Percentiles rank a stretch among this genome's conserved stretches.
Evolutionary conservation across 2,329 filamentous ascomycete species (phyloP).

Genomic region (Aspergillus sp.): DNA sequence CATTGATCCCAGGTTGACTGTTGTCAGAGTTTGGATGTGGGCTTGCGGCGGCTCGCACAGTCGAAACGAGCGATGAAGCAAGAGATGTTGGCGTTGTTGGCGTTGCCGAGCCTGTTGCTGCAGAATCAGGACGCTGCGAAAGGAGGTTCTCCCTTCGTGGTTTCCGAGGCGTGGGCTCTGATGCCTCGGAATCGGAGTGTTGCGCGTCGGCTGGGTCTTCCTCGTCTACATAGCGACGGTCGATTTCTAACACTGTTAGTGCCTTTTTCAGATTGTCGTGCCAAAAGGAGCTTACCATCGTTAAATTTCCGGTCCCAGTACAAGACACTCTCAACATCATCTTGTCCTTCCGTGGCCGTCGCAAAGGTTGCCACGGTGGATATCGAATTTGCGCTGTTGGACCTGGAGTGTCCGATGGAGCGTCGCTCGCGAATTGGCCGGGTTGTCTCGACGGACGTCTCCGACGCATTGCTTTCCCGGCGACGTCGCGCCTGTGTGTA

Average conservation of each 20-base stretch:
- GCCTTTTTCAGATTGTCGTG: neutral
- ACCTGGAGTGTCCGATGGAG: conserved; percentile 45
- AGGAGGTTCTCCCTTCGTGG: conserved; percentile 22
- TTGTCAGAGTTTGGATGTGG: conserved; percentile 22
- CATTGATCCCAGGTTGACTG: conserved; percentile 39
- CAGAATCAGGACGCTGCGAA: conserved; percentile 28
- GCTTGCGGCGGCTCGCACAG: conserved; percentile 34
- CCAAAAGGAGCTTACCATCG: conserved; percentile 25
- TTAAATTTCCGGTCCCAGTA: conserved; percentile 41
- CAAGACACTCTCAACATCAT: conserved; percentile 42
- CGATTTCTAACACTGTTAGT: conserved; percentile 17
- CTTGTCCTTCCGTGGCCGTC: conserved; percentile 57
- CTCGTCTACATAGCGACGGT: conserved; percentile 18
- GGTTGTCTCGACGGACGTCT: conserved; percentile 54
- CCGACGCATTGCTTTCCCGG: conserved; percentile 39
- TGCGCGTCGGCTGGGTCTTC: conserved; percentile 13
- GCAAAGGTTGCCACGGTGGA: conserved; percentile 64
- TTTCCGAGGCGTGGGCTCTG: conserved; percentile 1
- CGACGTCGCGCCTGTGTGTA: conserved; percentile 36
- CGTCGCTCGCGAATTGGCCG: conserved; percentile 28
- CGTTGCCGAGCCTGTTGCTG: conserved; percentile 29
- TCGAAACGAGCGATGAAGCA: conserved; percentile 40
- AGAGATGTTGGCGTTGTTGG: conserved; percentile 35
- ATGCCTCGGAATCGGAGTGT: conserved; percentile 18
- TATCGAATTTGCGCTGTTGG: conserved; percentile 58